Percentiles rank a stretch among this genome's conserved stretches.
phyloP scores from a whole-genome alignment of 73 alveolate genomes.

The Stentor roeselii region DNA sequence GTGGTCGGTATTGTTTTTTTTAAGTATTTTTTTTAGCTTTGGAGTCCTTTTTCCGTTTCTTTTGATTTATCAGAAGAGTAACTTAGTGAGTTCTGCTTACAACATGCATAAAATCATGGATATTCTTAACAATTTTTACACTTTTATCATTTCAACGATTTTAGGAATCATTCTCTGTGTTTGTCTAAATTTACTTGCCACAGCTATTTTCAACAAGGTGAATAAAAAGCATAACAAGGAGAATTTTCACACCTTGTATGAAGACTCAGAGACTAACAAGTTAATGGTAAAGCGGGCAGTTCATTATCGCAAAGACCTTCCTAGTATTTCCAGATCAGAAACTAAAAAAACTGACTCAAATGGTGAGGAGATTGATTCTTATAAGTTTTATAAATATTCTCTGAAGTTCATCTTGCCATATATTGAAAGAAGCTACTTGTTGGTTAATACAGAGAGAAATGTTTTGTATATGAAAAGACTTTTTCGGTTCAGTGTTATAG shows the following conservation, averaged over 20 bases:
- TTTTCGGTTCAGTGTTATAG: neutral
- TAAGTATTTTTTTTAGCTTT: neutral
- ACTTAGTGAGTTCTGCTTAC: neutral
- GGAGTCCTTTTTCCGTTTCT: neutral
- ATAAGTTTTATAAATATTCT: neutral
- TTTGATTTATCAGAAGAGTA: neutral
- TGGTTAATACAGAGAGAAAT: neutral
- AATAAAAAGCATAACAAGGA: neutral
- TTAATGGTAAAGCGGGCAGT: neutral
- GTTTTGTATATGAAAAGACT: neutral
- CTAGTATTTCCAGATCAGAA: neutral
- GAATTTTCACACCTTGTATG: neutral
- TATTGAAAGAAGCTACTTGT: constrained; percentile 5
- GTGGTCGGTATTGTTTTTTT: neutral
- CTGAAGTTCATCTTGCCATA: neutral
- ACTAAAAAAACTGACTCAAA: neutral
- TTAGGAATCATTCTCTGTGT: neutral
- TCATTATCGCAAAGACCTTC: neutral
- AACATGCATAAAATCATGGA: neutral
- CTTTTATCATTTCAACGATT: neutral
- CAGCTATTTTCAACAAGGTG: neutral
- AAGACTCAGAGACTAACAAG: neutral
- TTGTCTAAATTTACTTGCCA: neutral
- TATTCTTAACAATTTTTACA: neutral
- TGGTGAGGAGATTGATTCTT: neutral